phyloP scores from a whole-genome alignment of 495 filamentous ascomycete species.

The Tuber indicum region DNA sequence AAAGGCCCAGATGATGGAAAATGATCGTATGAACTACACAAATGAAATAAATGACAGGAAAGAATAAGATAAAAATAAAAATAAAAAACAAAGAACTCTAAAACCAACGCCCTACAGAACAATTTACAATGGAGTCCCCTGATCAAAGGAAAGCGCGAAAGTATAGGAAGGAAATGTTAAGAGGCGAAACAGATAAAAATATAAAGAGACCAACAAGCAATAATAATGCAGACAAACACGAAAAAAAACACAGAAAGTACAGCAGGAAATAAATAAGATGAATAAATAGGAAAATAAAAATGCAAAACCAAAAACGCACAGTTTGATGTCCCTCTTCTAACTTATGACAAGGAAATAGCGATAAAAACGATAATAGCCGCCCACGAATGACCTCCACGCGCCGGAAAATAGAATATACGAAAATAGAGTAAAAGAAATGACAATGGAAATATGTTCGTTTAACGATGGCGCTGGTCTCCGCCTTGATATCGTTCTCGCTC shows the following conservation, averaged over 20 bases:
- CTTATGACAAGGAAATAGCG: constrained; percentile 31
- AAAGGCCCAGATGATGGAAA: neutral
- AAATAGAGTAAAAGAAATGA: constrained; percentile 33
- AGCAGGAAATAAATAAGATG: constrained; percentile 17
- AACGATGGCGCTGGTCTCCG: constrained; percentile 39
- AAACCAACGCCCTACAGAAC: constrained; percentile 5
- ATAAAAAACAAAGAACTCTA: neutral
- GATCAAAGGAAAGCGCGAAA: constrained; percentile 4
- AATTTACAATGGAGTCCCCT: constrained; percentile 6
- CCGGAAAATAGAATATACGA: constrained; percentile 25
- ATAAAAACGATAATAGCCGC: constrained; percentile 35
- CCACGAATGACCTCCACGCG: constrained; percentile 36
- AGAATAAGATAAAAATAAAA: neutral
- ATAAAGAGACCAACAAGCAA: neutral
- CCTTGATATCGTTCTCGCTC: constrained; percentile 35
- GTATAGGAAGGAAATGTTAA: neutral
- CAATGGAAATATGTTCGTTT: constrained; percentile 35
- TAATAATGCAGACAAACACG: constrained; percentile 19
- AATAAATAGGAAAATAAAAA: constrained; percentile 27
- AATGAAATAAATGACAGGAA: constrained; percentile 8
- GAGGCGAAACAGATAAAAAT: neutral
- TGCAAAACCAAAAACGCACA: constrained; percentile 35
- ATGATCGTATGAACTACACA: constrained; percentile 8
- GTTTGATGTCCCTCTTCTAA: constrained; percentile 38
- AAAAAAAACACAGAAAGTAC: constrained; percentile 15